Percentiles rank a stretch among this genome's conserved stretches.
These are phyloP conservation scores for Elsinoe ampelina DNA, from an alignment of 2,329 filamentous ascomycete species.

Conservation along the genomic window DNA sequence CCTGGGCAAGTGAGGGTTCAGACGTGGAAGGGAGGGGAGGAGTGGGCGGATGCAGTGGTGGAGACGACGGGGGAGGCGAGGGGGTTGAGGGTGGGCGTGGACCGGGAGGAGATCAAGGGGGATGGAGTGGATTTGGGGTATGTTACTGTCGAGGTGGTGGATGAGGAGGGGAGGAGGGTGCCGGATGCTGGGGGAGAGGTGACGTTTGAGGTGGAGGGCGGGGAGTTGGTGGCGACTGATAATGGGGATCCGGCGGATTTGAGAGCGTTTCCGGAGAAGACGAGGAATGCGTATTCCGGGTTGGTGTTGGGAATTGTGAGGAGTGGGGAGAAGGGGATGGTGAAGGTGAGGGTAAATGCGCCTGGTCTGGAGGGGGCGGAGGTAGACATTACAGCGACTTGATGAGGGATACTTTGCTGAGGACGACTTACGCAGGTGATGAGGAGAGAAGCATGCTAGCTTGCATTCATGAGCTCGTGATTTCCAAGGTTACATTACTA, in stretches of 20 bases:
- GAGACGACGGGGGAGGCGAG: slow-evolving; percentile 35
- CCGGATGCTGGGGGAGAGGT: slow-evolving; percentile 36
- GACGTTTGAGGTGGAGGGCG: slow-evolving; percentile 38
- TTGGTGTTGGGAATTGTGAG: slow-evolving; percentile 11
- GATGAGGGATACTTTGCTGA: no score
- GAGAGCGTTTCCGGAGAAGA: slow-evolving; percentile 30
- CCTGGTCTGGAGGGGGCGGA: background rate
- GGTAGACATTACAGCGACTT: background rate
- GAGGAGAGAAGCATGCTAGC: background rate
- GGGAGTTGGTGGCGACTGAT: slow-evolving; percentile 42
- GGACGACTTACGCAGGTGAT: background rate
- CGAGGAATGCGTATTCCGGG: slow-evolving; percentile 14
- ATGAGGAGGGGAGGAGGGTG: slow-evolving; percentile 36
- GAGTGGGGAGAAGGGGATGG: background rate
- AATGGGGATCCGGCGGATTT: slow-evolving; percentile 43
- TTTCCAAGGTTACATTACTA: background rate
- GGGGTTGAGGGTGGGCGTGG: slow-evolving; percentile 32
- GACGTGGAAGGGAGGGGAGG: slow-evolving; percentile 38
- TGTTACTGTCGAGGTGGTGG: slow-evolving; percentile 38
- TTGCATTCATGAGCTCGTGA: background rate
- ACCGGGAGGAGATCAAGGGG: slow-evolving; percentile 31
- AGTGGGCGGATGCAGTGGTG: slow-evolving; percentile 39
- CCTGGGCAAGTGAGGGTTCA: slow-evolving; percentile 41
- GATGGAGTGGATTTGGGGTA: slow-evolving; percentile 42
- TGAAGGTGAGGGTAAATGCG: background rate